phyloP scores from a whole-genome alignment of 148 eudicot species.

The Chenopodium quinoa region DNA sequence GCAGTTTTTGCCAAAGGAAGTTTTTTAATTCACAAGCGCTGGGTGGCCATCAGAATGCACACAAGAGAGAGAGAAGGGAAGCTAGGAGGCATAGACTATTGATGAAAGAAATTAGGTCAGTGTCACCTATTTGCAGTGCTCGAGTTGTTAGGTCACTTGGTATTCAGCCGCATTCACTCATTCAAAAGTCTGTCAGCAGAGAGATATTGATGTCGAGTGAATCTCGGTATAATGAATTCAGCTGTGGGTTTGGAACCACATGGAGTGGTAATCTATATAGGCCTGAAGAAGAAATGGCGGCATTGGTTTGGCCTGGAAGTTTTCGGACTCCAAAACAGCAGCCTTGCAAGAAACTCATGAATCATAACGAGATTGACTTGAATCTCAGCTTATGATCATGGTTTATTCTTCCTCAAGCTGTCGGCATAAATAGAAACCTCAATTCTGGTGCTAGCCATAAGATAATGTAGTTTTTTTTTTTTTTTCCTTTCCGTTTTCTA shows the following conservation, averaged over 20 bases:
- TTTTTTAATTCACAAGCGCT: conserved; percentile 35
- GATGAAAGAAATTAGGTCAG: conserved; percentile 30
- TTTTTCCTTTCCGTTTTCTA: neutral
- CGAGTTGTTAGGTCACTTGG: conserved; percentile 24
- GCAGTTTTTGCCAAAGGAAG: conserved; percentile 27
- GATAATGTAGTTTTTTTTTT: neutral
- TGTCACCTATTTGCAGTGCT: conserved; percentile 2
- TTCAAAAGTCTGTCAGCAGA: conserved; percentile 20
- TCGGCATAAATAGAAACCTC: neutral
- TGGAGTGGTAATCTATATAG: conserved; percentile 4
- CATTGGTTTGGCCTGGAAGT: conserved; percentile 33
- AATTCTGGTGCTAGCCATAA: neutral
- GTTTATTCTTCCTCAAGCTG: too few species aligned
- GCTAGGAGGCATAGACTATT: conserved; percentile 32
- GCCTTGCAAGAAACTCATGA: neutral
- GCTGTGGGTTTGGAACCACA: conserved; percentile 2
- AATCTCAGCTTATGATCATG: conserved; percentile 34
- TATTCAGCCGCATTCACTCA: conserved; percentile 33
- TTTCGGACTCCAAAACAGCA: conserved; percentile 16
- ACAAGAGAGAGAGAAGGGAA: conserved; percentile 34
- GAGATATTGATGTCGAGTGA: conserved; percentile 13
- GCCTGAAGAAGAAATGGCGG: neutral
- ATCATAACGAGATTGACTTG: conserved; percentile 28
- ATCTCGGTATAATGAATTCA: conserved; percentile 13
- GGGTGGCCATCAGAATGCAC: conserved; percentile 39